Conservation (phyloP, 176 grass and related monocot species). For the Triticum dicoccoides region DNA sequence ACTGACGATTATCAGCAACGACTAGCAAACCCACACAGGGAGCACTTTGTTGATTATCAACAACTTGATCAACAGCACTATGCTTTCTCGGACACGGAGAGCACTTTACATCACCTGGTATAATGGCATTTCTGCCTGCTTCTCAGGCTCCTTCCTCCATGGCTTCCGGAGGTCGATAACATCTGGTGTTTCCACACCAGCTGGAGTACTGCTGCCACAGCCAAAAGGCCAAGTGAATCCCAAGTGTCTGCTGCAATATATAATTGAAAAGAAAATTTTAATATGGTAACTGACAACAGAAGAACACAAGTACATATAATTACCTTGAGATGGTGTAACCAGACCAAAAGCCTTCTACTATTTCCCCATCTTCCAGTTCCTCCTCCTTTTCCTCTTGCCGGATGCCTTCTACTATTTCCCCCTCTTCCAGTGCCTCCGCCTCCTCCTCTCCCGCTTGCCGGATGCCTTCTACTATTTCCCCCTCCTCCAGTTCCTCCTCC, state of each 20-base stretch:
- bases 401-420: slow-evolving; percentile 63
- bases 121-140: slow-evolving; percentile 46
- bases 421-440: slow-evolving; percentile 20
- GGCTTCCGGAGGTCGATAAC: slow-evolving; percentile 78
- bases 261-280: no score
- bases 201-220: slow-evolving; percentile 50
- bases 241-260: no score
- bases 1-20: not conserved
- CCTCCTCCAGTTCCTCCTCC: slow-evolving; percentile 40
- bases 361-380: slow-evolving; percentile 23
- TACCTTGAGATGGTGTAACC: slow-evolving; percentile 83
- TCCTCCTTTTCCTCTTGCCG: slow-evolving; percentile 41
- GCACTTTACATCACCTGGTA: slow-evolving; percentile 53
- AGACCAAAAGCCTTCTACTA: slow-evolving; percentile 50
- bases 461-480: no score
- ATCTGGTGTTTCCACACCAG: slow-evolving; percentile 84
- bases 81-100: not conserved
- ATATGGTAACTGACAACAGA: not conserved
- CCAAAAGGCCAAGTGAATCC: no score
- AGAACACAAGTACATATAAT: not conserved
- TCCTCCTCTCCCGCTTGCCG: not conserved
- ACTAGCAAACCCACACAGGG: not conserved
- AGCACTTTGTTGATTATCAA: not conserved
- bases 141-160: slow-evolving; percentile 78
- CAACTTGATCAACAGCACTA: not conserved